Base-by-base conservation (phyloP, 2,329 filamentous ascomycete species). In the Delphinella strobiligena region DNA sequence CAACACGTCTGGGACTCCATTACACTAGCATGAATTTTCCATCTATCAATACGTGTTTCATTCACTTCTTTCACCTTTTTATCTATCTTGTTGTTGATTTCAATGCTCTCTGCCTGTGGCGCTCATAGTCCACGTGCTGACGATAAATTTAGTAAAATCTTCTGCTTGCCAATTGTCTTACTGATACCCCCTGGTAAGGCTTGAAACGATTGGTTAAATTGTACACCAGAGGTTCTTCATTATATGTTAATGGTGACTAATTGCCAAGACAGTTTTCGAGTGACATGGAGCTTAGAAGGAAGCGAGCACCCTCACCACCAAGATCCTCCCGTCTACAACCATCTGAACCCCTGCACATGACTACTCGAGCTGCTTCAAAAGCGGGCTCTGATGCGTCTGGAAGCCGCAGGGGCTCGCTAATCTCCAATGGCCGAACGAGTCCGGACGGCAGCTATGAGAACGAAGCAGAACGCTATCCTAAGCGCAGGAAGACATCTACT, bases 301-400 rank as follows among this genome's bases (percentile, higher is more conserved):
- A 33, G 33, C 40, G 40, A 36, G 36, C 31, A 34, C 29, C 36
- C 32, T 38, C 40, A 32, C 40, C 40, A 27, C 36, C 33, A 32
- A 42, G 38, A 29, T 27, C 40, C 37, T 42, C 40, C 12, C 40
- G 40, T 49, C 62, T 67, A 46, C 60, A 62, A 53, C 64, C 64
- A 47, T 63, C 64, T 44, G 58, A 61, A 54, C 62, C 64, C 38
- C 55, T 67, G 51, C 64, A 67, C 53, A 69, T 69, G 66, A 68
- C 64, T 37, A 60, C 66, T 30, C 47, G 50, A 34, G 48, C 47
- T 29, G 51, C 40, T 12, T 43, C 41, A 16, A 43, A 43, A 30
- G 37, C 41, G 17, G 18, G n/a, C 19, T 42, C 40, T 22, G 32
- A 11, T 16, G 24, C 15, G 8, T 43, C 41, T 8, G 37, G 34